phyloP scores from a whole-genome alignment of 805 yeast species.

The Cyberlindnera amylophila region DNA sequence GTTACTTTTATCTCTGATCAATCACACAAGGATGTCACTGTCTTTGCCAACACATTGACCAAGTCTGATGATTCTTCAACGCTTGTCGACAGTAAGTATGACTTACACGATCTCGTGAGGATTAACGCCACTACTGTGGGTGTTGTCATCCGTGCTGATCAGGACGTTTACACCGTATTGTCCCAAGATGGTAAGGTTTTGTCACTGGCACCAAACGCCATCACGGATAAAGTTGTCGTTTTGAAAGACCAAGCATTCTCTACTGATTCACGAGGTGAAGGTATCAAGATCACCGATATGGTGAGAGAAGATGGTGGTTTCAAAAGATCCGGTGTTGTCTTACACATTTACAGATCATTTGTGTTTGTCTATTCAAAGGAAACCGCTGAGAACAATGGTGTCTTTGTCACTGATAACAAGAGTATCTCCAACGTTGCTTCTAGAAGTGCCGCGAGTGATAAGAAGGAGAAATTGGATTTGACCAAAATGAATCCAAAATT shows the following conservation, averaged over 20 bases:
- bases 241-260: slow-evolving; percentile 72
- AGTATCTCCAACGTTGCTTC: slow-evolving; percentile 82
- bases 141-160: slow-evolving; percentile 84
- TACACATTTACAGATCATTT: slow-evolving; percentile 78
- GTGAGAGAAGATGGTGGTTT: slow-evolving; percentile 85
- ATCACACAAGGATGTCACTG: slow-evolving; percentile 82
- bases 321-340: slow-evolving; percentile 80
- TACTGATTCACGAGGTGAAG: slow-evolving; percentile 80
- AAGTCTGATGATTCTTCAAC: slow-evolving; percentile 87
- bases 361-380: slow-evolving; percentile 80
- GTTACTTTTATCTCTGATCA: slow-evolving; percentile 89
- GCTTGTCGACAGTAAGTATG: slow-evolving; percentile 72
- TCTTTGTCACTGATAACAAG: slow-evolving; percentile 73
- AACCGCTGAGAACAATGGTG: slow-evolving; percentile 82
- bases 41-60: slow-evolving; percentile 85
- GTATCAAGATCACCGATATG: slow-evolving; percentile 85
- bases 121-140: slow-evolving; percentile 84
- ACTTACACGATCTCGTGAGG: slow-evolving; percentile 85
- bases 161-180: slow-evolving; percentile 75
- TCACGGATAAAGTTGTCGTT: slow-evolving; percentile 68
- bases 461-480: slow-evolving; percentile 55
- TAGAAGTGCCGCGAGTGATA: slow-evolving; percentile 57
- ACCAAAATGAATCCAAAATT: slow-evolving; percentile 83
- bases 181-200: slow-evolving; percentile 77
- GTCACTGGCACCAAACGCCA: slow-evolving; percentile 73